phyloP scores from a whole-genome alignment of 257 asterid species.

The Solanum chilense region DNA sequence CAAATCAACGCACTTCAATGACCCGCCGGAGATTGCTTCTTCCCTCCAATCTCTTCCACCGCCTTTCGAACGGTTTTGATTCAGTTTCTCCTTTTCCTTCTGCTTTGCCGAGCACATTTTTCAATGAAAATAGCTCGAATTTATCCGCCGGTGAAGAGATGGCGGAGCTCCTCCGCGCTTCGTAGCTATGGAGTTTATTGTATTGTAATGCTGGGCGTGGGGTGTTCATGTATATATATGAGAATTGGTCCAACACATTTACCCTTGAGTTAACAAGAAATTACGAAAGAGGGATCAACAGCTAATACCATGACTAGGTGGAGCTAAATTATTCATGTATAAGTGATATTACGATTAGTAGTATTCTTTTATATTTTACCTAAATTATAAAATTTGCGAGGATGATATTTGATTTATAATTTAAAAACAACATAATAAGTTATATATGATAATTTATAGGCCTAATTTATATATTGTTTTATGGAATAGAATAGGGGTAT shows the following conservation, averaged over 20 bases:
- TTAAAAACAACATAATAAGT: background rate
- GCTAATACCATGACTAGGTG: background rate
- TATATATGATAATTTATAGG: background rate
- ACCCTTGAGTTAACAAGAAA: background rate
- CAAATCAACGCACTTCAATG: slow-evolving; percentile 62
- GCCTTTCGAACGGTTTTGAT: background rate
- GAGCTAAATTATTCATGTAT: background rate
- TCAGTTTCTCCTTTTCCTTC: slow-evolving; percentile 45
- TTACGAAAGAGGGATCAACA: background rate
- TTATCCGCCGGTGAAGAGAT: background rate
- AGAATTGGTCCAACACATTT: background rate
- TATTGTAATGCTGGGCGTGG: background rate
- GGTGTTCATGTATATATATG: background rate
- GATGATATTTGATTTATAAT: no score
- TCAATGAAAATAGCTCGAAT: background rate
- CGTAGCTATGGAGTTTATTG: background rate
- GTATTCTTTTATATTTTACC: background rate
- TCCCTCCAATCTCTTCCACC: slow-evolving; percentile 47
- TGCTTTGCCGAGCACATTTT: slow-evolving; percentile 40
- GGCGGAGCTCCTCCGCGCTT: background rate
- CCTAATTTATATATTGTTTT: no score
- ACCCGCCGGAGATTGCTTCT: slow-evolving; percentile 57
- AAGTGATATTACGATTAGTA: background rate
- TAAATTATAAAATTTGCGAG: no score
- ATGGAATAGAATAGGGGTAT: background rate